phyloP scores from a whole-genome alignment of 176 grass and related monocot species.

The Musa beccarii region DNA sequence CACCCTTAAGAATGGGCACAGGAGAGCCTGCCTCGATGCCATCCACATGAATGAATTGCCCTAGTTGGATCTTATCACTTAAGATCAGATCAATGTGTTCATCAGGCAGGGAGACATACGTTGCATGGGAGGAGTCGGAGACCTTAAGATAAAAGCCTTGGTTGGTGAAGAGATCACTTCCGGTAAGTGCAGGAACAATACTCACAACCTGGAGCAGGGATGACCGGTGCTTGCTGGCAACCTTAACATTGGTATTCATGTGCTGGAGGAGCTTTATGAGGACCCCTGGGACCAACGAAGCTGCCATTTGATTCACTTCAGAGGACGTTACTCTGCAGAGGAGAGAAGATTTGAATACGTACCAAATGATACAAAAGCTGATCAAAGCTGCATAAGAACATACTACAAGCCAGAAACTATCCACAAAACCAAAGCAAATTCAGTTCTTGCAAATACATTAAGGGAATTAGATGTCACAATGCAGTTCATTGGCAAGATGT shows the following conservation, averaged over 20 bases:
- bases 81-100: conserved; percentile 83
- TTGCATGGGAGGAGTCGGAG: conserved; percentile 84
- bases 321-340: conserved; percentile 40
- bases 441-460: too few species aligned
- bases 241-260: conserved; percentile 64
- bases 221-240: conserved; percentile 50
- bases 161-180: conserved; percentile 78
- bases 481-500: too few species aligned
- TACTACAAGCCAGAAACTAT: too few species aligned
- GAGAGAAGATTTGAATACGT: background rate
- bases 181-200: conserved; percentile 78
- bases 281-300: conserved; percentile 67
- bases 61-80: conserved; percentile 88
- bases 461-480: too few species aligned
- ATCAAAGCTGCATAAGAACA: too few species aligned
- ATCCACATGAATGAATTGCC: conserved; percentile 81
- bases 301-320: conserved; percentile 38
- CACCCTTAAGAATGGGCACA: conserved; percentile 62
- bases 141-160: conserved; percentile 91
- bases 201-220: conserved; percentile 87
- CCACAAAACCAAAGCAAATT: too few species aligned
- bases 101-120: conserved; percentile 70
- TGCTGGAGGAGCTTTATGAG: conserved; percentile 86
- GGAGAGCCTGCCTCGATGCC: conserved; percentile 57
- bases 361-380: too few species aligned